phyloP scores from a whole-genome alignment of 805 yeast species.

The Candida peoriensis region DNA sequence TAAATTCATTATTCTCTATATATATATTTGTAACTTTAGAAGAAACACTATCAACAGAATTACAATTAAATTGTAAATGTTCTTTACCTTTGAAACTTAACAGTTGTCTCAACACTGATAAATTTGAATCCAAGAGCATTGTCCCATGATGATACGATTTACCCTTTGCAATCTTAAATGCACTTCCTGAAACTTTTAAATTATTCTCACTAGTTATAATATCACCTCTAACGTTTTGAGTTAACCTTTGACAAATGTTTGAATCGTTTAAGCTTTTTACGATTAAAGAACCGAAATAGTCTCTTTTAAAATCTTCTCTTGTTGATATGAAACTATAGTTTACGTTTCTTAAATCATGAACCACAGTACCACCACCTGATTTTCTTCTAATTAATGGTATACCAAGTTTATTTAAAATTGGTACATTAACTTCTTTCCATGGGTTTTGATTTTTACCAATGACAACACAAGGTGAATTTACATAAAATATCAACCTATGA shows the following conservation, averaged over 20 bases:
- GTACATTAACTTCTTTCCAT: conserved; percentile 76
- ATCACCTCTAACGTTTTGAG: conserved; percentile 76
- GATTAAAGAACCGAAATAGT: conserved; percentile 30
- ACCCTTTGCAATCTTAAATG: conserved; percentile 78
- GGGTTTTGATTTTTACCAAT: conserved; percentile 96
- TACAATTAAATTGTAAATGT: conserved; percentile 34
- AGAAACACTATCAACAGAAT: conserved; percentile 68
- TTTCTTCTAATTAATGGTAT: conserved; percentile 72
- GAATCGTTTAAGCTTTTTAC: conserved; percentile 26
- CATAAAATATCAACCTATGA: conserved; percentile 64
- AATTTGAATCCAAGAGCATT: conserved; percentile 68
- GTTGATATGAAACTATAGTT: conserved; percentile 80
- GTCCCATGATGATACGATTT: conserved; percentile 95
- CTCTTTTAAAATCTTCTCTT: conserved; percentile 58
- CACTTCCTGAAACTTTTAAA: conserved; percentile 84
- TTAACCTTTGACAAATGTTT: conserved; percentile 23
- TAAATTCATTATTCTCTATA: conserved; percentile 40
- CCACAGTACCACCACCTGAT: conserved; percentile 97
- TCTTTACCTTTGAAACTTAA: conserved; percentile 43
- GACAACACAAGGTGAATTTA: conserved; percentile 82
- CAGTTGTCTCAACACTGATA: conserved; percentile 54
- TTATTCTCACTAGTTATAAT: conserved; percentile 43
- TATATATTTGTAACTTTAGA: conserved; percentile 72
- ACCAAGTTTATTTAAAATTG: conserved; percentile 40
- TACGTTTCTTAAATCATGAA: conserved; percentile 85